A percentile compares a stretch with the other conserved stretches of the same genome.
phyloP scores from a whole-genome alignment of 352 stramenopile genomes.

The Achlya hypogyna region DNA sequence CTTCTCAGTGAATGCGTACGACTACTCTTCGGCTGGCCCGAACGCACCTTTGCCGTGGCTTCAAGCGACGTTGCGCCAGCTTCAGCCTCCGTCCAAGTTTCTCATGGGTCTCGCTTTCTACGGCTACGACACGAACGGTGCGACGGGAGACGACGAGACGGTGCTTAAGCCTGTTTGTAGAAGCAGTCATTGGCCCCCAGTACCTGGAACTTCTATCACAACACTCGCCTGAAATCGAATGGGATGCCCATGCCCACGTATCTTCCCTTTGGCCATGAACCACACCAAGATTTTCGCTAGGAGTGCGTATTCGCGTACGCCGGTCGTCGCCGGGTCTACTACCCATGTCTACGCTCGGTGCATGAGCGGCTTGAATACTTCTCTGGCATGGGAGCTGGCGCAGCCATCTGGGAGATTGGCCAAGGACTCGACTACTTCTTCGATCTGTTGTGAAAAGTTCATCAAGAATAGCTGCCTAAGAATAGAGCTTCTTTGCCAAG shows the following conservation, averaged over 20 bases:
- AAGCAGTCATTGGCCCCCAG: constrained; percentile 23
- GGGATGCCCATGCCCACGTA: constrained; percentile 25
- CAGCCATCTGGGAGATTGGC: constrained; percentile 69
- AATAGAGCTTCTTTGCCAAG: too few relatives aligned
- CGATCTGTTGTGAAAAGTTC: constrained; percentile 37
- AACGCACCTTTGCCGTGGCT: constrained; percentile 66
- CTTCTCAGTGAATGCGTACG: constrained; percentile 79
- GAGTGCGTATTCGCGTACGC: constrained; percentile 60
- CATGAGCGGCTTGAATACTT: constrained; percentile 54
- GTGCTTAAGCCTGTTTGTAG: constrained; percentile 13
- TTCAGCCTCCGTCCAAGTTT: constrained; percentile 36
- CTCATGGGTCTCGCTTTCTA: constrained; percentile 74
- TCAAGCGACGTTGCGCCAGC: constrained; percentile 39
- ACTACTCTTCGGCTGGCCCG: constrained; percentile 47
- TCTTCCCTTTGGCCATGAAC: not conserved
- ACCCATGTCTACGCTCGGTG: constrained; percentile 74
- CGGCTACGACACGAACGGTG: constrained; percentile 66
- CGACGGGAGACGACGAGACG: not conserved
- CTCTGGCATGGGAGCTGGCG: constrained; percentile 34
- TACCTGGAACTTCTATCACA: constrained; percentile 22
- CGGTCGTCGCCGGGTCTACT: constrained; percentile 49
- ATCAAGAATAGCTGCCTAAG: not conserved
- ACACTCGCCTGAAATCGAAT: constrained; percentile 19
- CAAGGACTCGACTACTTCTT: constrained; percentile 79
- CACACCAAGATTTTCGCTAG: constrained; percentile 22